phyloP scores from a whole-genome alignment of 306 rosid genomes.

The Prunus dulcis region DNA sequence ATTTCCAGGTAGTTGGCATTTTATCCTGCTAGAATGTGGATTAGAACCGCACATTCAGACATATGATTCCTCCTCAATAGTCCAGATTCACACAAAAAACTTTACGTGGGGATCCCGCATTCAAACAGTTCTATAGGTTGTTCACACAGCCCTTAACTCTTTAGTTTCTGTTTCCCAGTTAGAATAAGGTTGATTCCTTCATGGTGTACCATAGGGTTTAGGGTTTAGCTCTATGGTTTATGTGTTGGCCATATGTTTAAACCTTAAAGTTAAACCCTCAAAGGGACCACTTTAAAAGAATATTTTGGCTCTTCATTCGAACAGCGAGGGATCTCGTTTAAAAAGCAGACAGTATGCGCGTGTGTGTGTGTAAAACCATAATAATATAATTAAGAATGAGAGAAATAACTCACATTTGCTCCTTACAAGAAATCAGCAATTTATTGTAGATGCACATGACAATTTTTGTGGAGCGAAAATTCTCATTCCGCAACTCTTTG shows the following conservation, averaged over 20 bases:
- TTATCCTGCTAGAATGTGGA: neutral
- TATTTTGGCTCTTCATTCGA: neutral
- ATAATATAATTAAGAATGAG: conserved; percentile 6
- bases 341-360: neutral
- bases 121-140: too few species aligned
- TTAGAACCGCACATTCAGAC: neutral
- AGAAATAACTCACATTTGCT: conserved; percentile 76
- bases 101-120: too few species aligned
- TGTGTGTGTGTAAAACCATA: neutral
- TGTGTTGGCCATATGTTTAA: too few species aligned
- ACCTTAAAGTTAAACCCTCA: neutral
- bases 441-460: conserved; percentile 87
- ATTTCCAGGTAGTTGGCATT: neutral
- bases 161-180: too few species aligned
- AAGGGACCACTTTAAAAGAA: neutral
- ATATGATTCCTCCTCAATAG: neutral
- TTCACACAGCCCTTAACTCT: too few species aligned
- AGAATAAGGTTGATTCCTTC: neutral
- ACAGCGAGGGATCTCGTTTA: neutral
- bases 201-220: neutral
- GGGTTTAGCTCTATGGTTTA: neutral
- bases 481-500: conserved; percentile 83
- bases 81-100: neutral
- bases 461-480: conserved; percentile 58
- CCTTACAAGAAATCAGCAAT: conserved; percentile 75